Evolutionary conservation across 2,329 filamentous ascomycete species (phyloP).

Genomic region (Didymella arachidicola): DNA sequence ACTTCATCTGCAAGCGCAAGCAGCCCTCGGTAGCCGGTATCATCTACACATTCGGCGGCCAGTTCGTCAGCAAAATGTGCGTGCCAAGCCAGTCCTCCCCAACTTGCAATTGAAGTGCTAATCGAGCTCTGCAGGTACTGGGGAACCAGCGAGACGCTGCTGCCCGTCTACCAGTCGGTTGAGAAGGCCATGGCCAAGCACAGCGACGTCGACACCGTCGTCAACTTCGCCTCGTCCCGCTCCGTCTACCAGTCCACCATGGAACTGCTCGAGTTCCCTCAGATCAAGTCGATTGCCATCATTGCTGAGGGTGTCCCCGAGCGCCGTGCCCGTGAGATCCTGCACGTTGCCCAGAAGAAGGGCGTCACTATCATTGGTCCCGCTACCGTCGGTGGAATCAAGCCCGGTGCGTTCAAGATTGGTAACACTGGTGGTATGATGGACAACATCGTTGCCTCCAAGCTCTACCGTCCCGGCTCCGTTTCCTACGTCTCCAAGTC

Average conservation of each 20-base stretch:
- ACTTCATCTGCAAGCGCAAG: slow-evolving; percentile 99
- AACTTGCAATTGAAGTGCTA: slow-evolving; percentile 24
- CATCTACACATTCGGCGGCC: slow-evolving; percentile 99
- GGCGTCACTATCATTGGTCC: slow-evolving; percentile 98
- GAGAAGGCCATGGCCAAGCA: slow-evolving; percentile 96
- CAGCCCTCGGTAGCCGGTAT: slow-evolving; percentile 97
- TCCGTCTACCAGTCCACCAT: slow-evolving; percentile 98
- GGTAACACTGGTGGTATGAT: slow-evolving; percentile 99
- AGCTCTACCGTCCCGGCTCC: slow-evolving; percentile 99
- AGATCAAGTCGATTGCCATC: slow-evolving; percentile 98
- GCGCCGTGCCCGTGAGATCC: slow-evolving; percentile 96
- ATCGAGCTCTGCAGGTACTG: slow-evolving; percentile 72
- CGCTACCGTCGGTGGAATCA: slow-evolving; percentile 98
- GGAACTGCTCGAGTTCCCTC: slow-evolving; percentile 96
- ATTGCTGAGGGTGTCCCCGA: slow-evolving; percentile 99
- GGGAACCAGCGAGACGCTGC: slow-evolving; percentile 98
- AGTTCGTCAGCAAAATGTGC: slow-evolving; percentile 99
- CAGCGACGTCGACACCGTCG: slow-evolving; percentile 93
- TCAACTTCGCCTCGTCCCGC: slow-evolving; percentile 99
- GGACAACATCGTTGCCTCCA: slow-evolving; percentile 99
- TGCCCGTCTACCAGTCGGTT: slow-evolving; percentile 96
- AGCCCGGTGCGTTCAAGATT: slow-evolving; percentile 99
- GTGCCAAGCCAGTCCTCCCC: slow-evolving; percentile 39
- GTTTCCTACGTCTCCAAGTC: slow-evolving; percentile 99
- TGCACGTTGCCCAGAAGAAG: slow-evolving; percentile 97